phyloP scores from a whole-genome alignment of 495 filamentous ascomycete species.

The Penicillium paxilli region DNA sequence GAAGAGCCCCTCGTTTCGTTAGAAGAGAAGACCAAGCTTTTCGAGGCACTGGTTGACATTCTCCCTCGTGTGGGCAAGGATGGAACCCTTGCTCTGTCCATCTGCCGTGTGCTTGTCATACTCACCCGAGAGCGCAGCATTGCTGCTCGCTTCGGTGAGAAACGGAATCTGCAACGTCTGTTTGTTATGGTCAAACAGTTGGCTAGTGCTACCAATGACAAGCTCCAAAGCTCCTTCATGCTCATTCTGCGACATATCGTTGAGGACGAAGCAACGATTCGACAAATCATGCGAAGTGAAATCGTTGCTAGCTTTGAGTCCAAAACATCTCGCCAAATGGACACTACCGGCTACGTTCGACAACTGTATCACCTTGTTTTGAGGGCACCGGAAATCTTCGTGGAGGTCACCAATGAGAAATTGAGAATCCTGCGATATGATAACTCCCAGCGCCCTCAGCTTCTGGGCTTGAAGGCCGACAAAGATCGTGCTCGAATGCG shows the following conservation, averaged over 20 bases:
- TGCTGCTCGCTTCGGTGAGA: conserved; percentile 76
- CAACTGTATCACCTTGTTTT: conserved; percentile 80
- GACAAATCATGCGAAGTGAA: conserved; percentile 90
- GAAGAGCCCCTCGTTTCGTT: conserved; percentile 64
- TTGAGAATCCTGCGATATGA: conserved; percentile 68
- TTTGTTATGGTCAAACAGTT: conserved; percentile 95
- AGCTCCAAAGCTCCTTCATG: conserved; percentile 80
- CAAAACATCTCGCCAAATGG: conserved; percentile 62
- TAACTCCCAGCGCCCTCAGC: conserved; percentile 54
- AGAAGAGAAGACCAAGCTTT: conserved; percentile 66
- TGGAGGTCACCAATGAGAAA: conserved; percentile 87
- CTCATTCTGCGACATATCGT: conserved; percentile 88
- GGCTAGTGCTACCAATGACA: conserved; percentile 69
- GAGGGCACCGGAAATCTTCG: conserved; percentile 81
- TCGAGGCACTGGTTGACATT: conserved; percentile 75
- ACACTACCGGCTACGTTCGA: conserved; percentile 71
- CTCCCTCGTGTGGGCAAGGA: conserved; percentile 86
- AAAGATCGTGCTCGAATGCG: conserved; percentile 32
- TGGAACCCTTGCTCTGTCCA: conserved; percentile 77
- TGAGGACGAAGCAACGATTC: conserved; percentile 88
- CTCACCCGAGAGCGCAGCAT: conserved; percentile 77
- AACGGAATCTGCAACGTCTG: conserved; percentile 81
- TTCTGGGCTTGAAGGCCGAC: conserved; percentile 59
- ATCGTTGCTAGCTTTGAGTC: conserved; percentile 73
- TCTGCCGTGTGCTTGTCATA: conserved; percentile 84